Base-by-base conservation (phyloP, 2,329 filamentous ascomycete genomes). In the Fusarium brevicatenulatum region DNA sequence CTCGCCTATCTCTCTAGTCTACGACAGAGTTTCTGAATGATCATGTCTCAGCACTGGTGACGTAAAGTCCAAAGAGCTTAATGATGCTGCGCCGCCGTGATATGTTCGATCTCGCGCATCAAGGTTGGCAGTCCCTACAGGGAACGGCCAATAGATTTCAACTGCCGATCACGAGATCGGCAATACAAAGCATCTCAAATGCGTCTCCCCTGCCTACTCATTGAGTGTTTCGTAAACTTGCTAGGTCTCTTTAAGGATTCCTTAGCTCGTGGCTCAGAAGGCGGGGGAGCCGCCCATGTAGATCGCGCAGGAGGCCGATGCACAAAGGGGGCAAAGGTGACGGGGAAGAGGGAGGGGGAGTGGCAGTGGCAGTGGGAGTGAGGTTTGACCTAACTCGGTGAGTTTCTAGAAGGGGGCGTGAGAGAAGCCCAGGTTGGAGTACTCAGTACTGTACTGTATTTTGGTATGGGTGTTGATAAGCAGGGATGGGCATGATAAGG, bases 121-220 rank as follows among this genome's bases (percentile, higher is more conserved):
- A 36, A 23, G 43, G 56, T 53, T 70, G 52, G 44, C 56, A 58
- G 44, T 32, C 66, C 32, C 54, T 49, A 47, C 42, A 46, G 30
- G 37, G 40, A 53, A 64, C 70, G 64, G 69, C 64, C 55, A 57
- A 57, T 57, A 10, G 44, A 25, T 49, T 23, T n/a, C 15, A 21
- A 25, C 30, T 13, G 57, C 70, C 70, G 70, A 73, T 71, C 70
- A 47, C 70, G 70, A 57, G 70, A 72, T 72, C 70, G 70, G 70
- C 70, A 28, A 54, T 15, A 50, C 47, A 46, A 54, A 43, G 12
- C 42, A 46, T 13, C 18, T 54, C 19, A 39, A 42, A 37, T 54
- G 52, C 64, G 44, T 49, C 52, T 70, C 46, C 40, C 37, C 43
- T 54, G 46, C 28, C 43, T 56, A n/a, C 50, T 60, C 39, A 69